Evolutionary conservation across 2,329 filamentous ascomycete species (phyloP), one percentile per base, ranked within the genome.

Genomic region (Leptosphaerulina australis): DNA sequence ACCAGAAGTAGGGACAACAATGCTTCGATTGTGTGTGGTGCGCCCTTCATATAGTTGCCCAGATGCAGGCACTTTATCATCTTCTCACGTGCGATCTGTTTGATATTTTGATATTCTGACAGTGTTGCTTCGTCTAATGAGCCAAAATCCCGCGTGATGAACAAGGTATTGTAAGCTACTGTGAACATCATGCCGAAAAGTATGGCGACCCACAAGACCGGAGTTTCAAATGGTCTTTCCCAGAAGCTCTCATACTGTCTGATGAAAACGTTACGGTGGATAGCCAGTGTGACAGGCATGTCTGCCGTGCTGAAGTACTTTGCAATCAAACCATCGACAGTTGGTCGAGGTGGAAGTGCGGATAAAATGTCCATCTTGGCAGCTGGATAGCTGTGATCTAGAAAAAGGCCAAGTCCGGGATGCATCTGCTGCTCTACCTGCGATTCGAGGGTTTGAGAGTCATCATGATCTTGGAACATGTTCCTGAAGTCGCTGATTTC

Each of bases 381-480:
- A 2, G 39, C 30, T 21, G 33, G 24, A 33, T 24, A 11, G 9
- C 11, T 44, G 6, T 22, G 26, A 17, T 47, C 17, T 3, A 46
- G 29, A 20, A 50, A 37, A 10, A 35, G 38, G 18, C 29, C 31
- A 5, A 20, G 9, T 2, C 22, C 28, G n/a, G 18, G 14, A 18
- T 25, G 35, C 5, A 26, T 14, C 11, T 41, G 22, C n/a, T 8
- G 2, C 15, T 7, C 18, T 43, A n/a, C 12, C 20, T 20, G 14
- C 8, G 34, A 12, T 10, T 22, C 34, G 34, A 5, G 5, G 4
- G 3, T 5, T 18, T 2, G 11, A 9, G 22, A 5, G 10, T 53
- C 44, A 4, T 50, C 50, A 8, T 53, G 45, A 24, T 67, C 62
- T 31, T 72, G 68, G 57, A 72, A 73, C 33, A 50, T 33, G 37